Evolutionary conservation across 139 green algal genomes (phyloP), one percentile per base, ranked within the genome.

Genomic region (Chlamydomonas sp.): DNA sequence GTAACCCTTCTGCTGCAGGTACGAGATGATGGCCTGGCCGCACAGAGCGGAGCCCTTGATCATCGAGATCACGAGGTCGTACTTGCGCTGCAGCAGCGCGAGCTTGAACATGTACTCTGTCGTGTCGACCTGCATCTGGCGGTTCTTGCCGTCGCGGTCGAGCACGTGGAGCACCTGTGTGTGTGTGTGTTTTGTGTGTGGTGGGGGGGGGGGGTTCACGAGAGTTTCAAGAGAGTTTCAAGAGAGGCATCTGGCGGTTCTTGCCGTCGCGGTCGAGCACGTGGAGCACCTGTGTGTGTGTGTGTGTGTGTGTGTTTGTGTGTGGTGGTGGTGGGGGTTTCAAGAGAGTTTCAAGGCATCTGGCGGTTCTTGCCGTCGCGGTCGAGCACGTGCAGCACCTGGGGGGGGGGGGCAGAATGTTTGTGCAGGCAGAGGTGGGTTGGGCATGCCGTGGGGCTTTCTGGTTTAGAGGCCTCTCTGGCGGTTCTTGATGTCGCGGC

Each of bases 41-140:
- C 88, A 96, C 58, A 99, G 89, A 54, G 79, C 74, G 39, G 77
- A 85, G 78, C 77, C 77, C 36, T 88, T 85, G 83, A 98, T 97
- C 90, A 98, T 96, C 50, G 68, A 30, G 43, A 97, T 86, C 72
- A 99, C 95, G 39, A 83, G 79, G 80, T 98, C 94, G 76, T 96
- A 98, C 81, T 94, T 88, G 62, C 86, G 84, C 78, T 95, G 82
- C 73, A 87, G 59, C 65, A 99, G 89, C 36, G 95, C 95, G 72
- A 98, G 87, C 88, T 99, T 99, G 90, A 99, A 99, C 76, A 90
- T 85, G 83, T 95, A 98, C 88, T 99, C 95, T 0, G 87, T 93
- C n/a, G 82, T 80, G 76, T 99, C 87, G 30, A 96, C 86, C 83
- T 95, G 84, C 39, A 99, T 86, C 69, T 87, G 75, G 54, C 88